Percentiles rank a stretch among this genome's conserved stretches.
phyloP scores from a whole-genome alignment of 352 stramenopile species.

The Pythium phragmiticola region DNA sequence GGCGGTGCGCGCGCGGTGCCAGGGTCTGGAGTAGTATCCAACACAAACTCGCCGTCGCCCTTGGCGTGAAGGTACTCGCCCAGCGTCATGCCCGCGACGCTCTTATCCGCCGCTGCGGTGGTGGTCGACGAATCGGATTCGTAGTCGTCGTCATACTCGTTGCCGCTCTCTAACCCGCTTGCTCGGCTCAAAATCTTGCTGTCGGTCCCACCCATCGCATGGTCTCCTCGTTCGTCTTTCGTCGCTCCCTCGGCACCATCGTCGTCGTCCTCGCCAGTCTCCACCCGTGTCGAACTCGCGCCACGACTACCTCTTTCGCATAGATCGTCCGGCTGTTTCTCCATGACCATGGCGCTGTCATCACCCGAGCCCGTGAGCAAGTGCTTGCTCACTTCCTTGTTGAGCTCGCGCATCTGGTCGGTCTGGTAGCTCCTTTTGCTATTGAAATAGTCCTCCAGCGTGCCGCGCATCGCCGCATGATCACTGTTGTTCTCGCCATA shows the following conservation, averaged over 20 bases:
- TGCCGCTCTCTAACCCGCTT: slow-evolving; percentile 13
- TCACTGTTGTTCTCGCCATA: slow-evolving; percentile 26
- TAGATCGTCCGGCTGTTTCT: slow-evolving; percentile 26
- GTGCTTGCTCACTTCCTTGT: slow-evolving; percentile 51
- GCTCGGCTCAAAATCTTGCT: background rate
- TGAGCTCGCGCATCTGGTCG: slow-evolving; percentile 30
- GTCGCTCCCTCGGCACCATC: slow-evolving; percentile 9
- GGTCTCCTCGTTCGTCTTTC: background rate
- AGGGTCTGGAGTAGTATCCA: slow-evolving; percentile 2
- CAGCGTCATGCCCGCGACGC: slow-evolving; percentile 47
- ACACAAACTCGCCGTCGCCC: slow-evolving; percentile 23
- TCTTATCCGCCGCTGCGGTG: slow-evolving; percentile 21
- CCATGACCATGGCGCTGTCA: slow-evolving; percentile 55
- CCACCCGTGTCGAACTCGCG: slow-evolving; percentile 6
- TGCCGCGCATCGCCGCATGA: slow-evolving; percentile 23
- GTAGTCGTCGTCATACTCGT: slow-evolving; percentile 47
- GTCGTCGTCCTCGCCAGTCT: background rate
- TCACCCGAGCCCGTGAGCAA: slow-evolving; percentile 46
- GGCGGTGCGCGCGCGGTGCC: slow-evolving; percentile 3
- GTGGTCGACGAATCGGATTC: slow-evolving; percentile 33
- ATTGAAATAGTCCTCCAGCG: slow-evolving; percentile 47
- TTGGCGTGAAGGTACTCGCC: slow-evolving; percentile 63
- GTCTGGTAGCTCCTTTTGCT: slow-evolving; percentile 32
- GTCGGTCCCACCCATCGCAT: background rate
- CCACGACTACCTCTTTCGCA: background rate